phyloP scores from a whole-genome alignment of 768 basidiomycete genomes.

The Termitomyces sp. region DNA sequence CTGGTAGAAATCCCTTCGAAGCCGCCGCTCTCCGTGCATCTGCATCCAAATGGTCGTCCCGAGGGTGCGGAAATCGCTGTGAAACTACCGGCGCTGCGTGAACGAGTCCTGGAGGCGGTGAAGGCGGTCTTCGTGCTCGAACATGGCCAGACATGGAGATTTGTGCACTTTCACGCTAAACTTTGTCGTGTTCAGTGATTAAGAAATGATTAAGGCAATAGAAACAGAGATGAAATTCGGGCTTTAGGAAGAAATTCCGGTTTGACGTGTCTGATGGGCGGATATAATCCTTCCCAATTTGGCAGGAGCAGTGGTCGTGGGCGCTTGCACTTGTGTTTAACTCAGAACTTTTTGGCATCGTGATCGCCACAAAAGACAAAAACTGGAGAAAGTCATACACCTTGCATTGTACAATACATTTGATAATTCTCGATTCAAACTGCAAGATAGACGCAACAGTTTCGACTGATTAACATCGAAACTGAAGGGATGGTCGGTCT shows the following conservation, averaged over 20 bases:
- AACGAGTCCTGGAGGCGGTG: slow-evolving; percentile 50
- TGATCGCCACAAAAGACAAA: too few relatives aligned
- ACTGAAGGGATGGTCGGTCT: too few relatives aligned
- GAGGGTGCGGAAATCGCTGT: slow-evolving; percentile 59
- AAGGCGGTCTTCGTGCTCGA: slow-evolving; percentile 63
- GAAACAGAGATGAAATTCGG: slow-evolving; percentile 1
- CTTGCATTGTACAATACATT: too few relatives aligned
- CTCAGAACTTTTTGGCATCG: too few relatives aligned
- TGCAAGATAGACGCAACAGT: too few relatives aligned
- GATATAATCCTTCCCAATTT: background rate
- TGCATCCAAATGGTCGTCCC: slow-evolving; percentile 66
- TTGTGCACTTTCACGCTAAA: slow-evolving; percentile 9
- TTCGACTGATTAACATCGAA: too few relatives aligned
- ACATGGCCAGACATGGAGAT: slow-evolving; percentile 42
- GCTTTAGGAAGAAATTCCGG: slow-evolving; percentile 1
- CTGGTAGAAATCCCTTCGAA: slow-evolving; percentile 55
- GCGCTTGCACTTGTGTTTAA: too few relatives aligned
- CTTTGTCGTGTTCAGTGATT: slow-evolving; percentile 4
- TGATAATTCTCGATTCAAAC: too few relatives aligned
- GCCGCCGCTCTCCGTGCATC: slow-evolving; percentile 67
- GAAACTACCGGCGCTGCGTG: slow-evolving; percentile 29
- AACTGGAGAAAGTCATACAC: too few relatives aligned
- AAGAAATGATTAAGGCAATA: slow-evolving; percentile 1
- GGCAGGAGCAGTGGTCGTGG: background rate
- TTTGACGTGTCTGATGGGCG: slow-evolving; percentile 15